Evolutionary conservation across 805 yeast species (phyloP).

Genomic region (Dipodascopsis tothii): DNA sequence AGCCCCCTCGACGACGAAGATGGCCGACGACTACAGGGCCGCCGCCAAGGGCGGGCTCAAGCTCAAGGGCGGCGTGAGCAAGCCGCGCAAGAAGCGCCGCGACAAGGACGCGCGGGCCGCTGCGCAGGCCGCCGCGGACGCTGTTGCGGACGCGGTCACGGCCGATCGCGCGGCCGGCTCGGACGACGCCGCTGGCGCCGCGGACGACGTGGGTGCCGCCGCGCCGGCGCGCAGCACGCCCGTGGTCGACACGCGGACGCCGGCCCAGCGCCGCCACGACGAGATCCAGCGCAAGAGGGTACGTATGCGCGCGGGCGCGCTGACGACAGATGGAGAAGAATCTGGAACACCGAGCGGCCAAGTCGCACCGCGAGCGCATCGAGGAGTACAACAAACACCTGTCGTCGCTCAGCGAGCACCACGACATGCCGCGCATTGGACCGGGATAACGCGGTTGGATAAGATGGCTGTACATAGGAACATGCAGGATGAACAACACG

Average conservation of each 20-base stretch:
- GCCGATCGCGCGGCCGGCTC: no score
- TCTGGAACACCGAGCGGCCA: slow-evolving; percentile 21
- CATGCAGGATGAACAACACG: no score
- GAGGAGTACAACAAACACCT: slow-evolving; percentile 27
- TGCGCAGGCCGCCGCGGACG: slow-evolving; percentile 1
- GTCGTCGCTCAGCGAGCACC: slow-evolving; percentile 24
- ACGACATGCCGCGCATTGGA: slow-evolving; percentile 24
- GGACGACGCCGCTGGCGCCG: no score
- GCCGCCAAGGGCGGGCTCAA: slow-evolving; percentile 12
- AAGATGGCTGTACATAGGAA: no score
- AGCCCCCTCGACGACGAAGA: no score
- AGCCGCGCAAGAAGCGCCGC: slow-evolving; percentile 10
- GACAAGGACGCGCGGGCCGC: slow-evolving; percentile 3
- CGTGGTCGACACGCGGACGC: slow-evolving; percentile 12
- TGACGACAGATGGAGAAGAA: slow-evolving; percentile 14
- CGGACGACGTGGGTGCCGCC: no score
- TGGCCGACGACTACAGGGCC: slow-evolving; percentile 12
- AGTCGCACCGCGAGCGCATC: slow-evolving; percentile 23
- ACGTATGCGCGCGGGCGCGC: slow-evolving; percentile 2
- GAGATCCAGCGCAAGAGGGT: slow-evolving; percentile 24
- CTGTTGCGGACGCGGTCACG: slow-evolving; percentile 4
- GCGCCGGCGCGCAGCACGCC: no score
- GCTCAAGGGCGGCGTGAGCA: slow-evolving; percentile 15
- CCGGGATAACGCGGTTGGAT: no score
- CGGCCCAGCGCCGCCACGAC: slow-evolving; percentile 23